Conservation (phyloP, 2,329 filamentous ascomycete species). For the Penicillium hesseltinei region DNA sequence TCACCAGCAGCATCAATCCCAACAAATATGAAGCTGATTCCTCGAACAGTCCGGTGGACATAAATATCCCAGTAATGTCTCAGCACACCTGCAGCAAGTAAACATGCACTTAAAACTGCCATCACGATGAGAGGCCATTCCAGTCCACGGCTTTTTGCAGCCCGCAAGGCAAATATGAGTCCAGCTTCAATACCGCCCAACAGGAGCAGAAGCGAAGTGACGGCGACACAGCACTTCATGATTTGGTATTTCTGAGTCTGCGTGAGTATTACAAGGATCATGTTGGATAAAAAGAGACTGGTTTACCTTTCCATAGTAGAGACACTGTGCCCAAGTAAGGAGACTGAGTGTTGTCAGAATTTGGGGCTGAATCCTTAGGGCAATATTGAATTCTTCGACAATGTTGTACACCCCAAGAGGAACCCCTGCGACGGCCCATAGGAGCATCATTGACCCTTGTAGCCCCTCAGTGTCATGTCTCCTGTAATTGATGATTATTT, state of each 20-base stretch:
- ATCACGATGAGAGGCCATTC: conserved; percentile 66
- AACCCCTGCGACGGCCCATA: conserved; percentile 65
- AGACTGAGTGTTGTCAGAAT: conserved; percentile 54
- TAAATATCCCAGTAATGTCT: conserved; percentile 71
- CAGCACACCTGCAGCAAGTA: conserved; percentile 65
- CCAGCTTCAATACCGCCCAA: conserved; percentile 61
- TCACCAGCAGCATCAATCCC: conserved; percentile 68
- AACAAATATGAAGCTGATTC: conserved; percentile 71
- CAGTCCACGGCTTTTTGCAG: conserved; percentile 44
- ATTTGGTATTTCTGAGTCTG: conserved; percentile 52
- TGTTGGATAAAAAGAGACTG: neutral
- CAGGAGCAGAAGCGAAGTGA: conserved; percentile 52
- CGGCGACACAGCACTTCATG: conserved; percentile 48
- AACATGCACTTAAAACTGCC: conserved; percentile 62
- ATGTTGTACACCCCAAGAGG: conserved; percentile 64
- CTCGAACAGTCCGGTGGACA: conserved; percentile 62
- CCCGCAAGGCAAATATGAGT: conserved; percentile 58
- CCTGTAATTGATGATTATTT: conserved; percentile 67
- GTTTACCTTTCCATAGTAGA: conserved; percentile 50
- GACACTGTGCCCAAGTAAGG: conserved; percentile 56
- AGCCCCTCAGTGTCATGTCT: conserved; percentile 65
- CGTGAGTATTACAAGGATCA: neutral
- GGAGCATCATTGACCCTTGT: conserved; percentile 69
- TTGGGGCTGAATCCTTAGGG: conserved; percentile 56
- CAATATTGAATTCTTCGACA: conserved; percentile 53